phyloP scores from a whole-genome alignment of 129 eudicot species.

The Pulicaria dysenterica region DNA sequence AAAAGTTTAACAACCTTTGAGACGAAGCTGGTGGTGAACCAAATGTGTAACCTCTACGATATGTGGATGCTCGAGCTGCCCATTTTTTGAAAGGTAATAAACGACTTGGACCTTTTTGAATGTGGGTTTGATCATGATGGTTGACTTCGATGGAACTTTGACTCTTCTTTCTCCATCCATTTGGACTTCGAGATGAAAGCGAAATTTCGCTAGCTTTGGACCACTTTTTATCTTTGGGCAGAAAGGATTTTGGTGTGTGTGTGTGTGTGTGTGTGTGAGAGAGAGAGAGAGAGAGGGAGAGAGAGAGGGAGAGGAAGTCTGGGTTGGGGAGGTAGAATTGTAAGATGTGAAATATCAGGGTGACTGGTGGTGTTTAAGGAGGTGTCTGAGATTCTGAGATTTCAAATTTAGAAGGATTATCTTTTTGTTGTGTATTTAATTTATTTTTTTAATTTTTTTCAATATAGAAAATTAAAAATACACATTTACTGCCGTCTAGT shows the following conservation, averaged over 20 bases:
- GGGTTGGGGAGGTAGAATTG: background rate
- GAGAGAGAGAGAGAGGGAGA: background rate
- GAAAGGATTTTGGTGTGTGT: background rate
- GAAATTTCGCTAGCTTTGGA: constrained; percentile 22
- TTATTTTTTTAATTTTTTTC: too few relatives aligned
- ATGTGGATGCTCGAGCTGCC: constrained; percentile 98
- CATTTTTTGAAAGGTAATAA: constrained; percentile 80
- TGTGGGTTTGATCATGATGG: constrained; percentile 37
- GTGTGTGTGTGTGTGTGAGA: background rate
- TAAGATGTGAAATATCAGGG: background rate
- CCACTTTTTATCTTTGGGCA: constrained; percentile 23
- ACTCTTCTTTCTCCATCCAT: constrained; percentile 30
- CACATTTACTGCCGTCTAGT: too few relatives aligned
- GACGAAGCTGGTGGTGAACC: constrained; percentile 71
- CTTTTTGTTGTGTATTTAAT: background rate
- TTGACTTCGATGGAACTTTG: constrained; percentile 28
- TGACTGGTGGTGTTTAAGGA: constrained; percentile 28
- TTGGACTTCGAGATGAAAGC: constrained; percentile 23
- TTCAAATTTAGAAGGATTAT: too few relatives aligned
- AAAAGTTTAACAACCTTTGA: constrained; percentile 53
- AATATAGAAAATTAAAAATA: too few relatives aligned
- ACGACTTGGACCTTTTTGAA: constrained; percentile 86
- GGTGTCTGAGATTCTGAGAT: too few relatives aligned
- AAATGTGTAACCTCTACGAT: constrained; percentile 76
- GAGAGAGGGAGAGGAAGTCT: background rate